Conservation (phyloP, 1,139 yeast species). For the Protomyces arabidopsidicola region DNA sequence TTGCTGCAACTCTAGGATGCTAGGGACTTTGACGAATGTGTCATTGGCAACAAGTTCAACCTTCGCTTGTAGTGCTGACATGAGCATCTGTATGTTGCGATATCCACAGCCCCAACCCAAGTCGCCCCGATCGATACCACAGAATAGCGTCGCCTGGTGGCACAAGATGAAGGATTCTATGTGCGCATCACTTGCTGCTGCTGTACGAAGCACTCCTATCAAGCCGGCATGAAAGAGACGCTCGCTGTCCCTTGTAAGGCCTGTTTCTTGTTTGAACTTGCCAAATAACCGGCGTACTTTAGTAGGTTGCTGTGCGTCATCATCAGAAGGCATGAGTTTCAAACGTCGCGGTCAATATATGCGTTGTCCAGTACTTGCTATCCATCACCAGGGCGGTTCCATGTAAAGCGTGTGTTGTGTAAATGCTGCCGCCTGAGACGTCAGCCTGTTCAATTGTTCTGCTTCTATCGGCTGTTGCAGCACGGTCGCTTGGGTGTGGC, state of each 20-base stretch:
- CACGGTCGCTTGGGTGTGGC: no score
- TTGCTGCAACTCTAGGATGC: conserved; percentile 10
- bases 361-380: no score
- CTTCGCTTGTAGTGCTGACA: conserved; percentile 10
- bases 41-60: background rate
- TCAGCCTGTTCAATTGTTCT: no score
- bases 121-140: conserved; percentile 9
- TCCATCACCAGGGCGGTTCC: no score
- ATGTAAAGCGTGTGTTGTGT: no score
- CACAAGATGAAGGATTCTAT: background rate
- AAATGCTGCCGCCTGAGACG: no score
- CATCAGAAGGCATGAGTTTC: background rate
- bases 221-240: background rate
- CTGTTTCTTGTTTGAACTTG: background rate
- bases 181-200: background rate
- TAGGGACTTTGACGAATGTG: background rate
- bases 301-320: background rate
- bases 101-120: conserved; percentile 30
- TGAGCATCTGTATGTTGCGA: conserved; percentile 27
- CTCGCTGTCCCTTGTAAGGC: background rate
- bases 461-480: no score
- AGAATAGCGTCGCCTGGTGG: background rate
- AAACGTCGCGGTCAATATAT: no score
- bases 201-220: background rate
- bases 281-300: background rate